A percentile compares a stretch with the other conserved stretches of the same genome.
Conservation (phyloP, 768 basidiomycete species). For the Coprinopsis sp. region DNA sequence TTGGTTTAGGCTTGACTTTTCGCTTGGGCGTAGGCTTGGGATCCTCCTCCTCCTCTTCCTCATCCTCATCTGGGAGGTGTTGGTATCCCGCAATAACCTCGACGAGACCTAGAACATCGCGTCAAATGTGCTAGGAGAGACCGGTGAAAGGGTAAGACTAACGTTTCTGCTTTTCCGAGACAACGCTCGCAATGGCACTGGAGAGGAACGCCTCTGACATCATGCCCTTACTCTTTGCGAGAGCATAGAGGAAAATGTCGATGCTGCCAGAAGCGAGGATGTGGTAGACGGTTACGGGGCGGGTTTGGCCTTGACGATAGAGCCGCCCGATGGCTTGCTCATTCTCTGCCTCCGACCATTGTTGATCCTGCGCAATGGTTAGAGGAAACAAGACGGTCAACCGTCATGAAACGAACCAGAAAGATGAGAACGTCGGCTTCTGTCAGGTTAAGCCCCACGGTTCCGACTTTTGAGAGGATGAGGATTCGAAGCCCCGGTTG, state of each 20-base stretch:
- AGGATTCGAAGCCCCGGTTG: background rate
- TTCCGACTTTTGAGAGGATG: conserved; percentile 7
- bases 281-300: background rate
- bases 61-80: no score
- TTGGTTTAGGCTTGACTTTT: no score
- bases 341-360: background rate
- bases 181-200: no score
- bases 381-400: background rate
- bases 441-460: conserved; percentile 3
- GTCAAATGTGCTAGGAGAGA: no score
- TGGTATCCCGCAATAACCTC: no score
- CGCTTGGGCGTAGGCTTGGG: no score
- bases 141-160: no score
- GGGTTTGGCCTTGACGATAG: background rate
- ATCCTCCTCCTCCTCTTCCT: no score
- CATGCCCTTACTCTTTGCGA: background rate
- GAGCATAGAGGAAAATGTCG: background rate
- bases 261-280: background rate
- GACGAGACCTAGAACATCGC: no score
- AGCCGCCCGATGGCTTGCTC: background rate
- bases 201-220: background rate
- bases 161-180: no score
- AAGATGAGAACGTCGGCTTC: conserved; percentile 2
- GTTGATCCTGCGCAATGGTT: background rate
- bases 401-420: background rate